phyloP scores from a whole-genome alignment of 768 basidiomycete species.

The Russula sp. region DNA sequence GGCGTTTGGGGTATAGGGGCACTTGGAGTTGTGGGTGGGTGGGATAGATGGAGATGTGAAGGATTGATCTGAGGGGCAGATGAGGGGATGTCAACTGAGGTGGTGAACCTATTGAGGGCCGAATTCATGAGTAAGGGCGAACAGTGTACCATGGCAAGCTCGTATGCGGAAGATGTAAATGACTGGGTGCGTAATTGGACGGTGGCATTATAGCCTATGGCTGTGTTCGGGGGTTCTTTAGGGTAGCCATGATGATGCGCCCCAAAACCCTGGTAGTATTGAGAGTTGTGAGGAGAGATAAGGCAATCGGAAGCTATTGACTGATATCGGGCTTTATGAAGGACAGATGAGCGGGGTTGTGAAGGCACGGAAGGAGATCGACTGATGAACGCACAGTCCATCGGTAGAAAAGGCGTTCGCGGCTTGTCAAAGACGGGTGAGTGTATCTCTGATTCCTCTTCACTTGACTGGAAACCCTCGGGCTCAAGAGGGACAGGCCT shows the following conservation, averaged over 20 bases:
- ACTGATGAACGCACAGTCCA: conserved; percentile 31
- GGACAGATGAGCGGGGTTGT: conserved; percentile 12
- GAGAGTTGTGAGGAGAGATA: conserved; percentile 22
- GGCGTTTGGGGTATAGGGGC: conserved; percentile 10
- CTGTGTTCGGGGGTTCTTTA: conserved; percentile 22
- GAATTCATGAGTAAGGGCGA: conserved; percentile 15
- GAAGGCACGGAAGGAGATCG: conserved; percentile 9
- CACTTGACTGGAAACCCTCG: conserved; percentile 65
- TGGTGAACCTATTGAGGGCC: conserved; percentile 10
- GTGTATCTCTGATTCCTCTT: conserved; percentile 70
- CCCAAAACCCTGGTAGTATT: conserved; percentile 20
- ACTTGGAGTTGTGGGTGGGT: background rate
- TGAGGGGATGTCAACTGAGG: conserved; percentile 9
- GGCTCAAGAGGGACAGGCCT: conserved; percentile 43
- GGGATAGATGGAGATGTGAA: conserved; percentile 19
- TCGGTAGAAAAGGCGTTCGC: conserved; percentile 32
- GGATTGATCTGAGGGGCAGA: conserved; percentile 10
- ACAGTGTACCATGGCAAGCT: conserved; percentile 19
- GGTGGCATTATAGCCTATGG: conserved; percentile 18
- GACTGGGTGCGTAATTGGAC: conserved; percentile 19
- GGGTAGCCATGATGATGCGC: conserved; percentile 15
- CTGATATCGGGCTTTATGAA: conserved; percentile 66
- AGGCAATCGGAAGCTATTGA: conserved; percentile 22
- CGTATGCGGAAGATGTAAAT: conserved; percentile 23
- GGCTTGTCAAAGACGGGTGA: conserved; percentile 63